Evolutionary conservation across 2,329 filamentous ascomycete genomes (phyloP).

Genomic region (Claviceps sp.): DNA sequence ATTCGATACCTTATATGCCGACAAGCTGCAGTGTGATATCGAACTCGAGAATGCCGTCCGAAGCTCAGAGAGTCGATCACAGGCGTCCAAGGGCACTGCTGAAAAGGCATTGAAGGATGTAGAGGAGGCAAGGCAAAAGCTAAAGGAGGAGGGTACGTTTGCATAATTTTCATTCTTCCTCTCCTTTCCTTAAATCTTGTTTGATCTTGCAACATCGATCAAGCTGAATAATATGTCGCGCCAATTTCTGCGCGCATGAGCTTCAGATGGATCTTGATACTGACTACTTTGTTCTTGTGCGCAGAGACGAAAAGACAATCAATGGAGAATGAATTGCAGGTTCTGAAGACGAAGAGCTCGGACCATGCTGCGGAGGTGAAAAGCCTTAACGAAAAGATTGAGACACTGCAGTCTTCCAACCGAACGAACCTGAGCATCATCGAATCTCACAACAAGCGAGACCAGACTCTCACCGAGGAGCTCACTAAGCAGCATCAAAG

Average conservation of each 20-base stretch:
- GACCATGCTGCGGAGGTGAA: conserved; percentile 64
- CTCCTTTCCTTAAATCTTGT: neutral
- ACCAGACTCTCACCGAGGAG: conserved; percentile 76
- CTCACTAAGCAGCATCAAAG: conserved; percentile 82
- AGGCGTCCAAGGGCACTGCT: conserved; percentile 65
- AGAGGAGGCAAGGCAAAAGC: conserved; percentile 65
- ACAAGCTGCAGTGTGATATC: conserved; percentile 81
- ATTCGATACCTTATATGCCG: conserved; percentile 66
- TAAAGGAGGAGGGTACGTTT: conserved; percentile 64
- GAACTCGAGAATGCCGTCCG: conserved; percentile 86
- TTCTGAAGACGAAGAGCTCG: conserved; percentile 60
- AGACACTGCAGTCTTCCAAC: conserved; percentile 80
- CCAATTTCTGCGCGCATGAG: neutral
- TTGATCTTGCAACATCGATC: neutral
- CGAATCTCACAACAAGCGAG: conserved; percentile 76
- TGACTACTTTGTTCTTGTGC: neutral
- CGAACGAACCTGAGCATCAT: conserved; percentile 80
- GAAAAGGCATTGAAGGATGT: conserved; percentile 77
- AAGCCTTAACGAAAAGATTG: conserved; percentile 67
- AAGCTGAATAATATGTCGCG: neutral
- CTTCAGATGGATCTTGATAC: neutral
- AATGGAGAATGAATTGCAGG: conserved; percentile 70
- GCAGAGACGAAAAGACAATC: conserved; percentile 63
- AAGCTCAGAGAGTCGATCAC: conserved; percentile 68
- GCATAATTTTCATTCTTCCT: neutral